phyloP scores from a whole-genome alignment of 2,329 filamentous ascomycete species.

The Diaporthe vaccinii region DNA sequence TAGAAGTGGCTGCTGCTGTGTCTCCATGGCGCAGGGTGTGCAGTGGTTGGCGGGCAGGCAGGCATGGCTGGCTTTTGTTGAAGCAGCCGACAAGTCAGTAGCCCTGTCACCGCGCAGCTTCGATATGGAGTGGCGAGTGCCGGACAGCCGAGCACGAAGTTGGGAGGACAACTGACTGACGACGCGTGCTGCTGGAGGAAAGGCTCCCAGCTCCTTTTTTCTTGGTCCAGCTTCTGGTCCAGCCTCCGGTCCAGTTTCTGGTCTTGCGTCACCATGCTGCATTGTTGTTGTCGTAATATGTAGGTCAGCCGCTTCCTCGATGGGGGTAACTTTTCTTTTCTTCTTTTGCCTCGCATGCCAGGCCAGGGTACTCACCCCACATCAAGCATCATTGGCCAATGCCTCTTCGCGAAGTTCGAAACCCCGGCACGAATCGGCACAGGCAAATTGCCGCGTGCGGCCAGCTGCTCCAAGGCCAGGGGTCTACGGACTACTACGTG shows the following conservation, averaged over 20 bases:
- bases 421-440: not conserved
- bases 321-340: not conserved
- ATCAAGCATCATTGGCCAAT: constrained; percentile 25
- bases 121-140: not conserved
- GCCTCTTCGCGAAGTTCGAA: not conserved
- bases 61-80: not conserved
- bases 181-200: not conserved
- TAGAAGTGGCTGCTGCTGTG: constrained; percentile 18
- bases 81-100: constrained; percentile 11
- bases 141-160: constrained; percentile 6
- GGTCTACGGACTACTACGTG: not conserved
- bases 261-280: constrained; percentile 5
- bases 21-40: not conserved
- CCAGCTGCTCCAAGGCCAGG: not conserved
- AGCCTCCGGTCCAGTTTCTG: not conserved
- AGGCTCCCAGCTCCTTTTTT: not conserved
- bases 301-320: constrained; percentile 17
- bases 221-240: not conserved
- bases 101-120: not conserved
- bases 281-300: constrained; percentile 6
- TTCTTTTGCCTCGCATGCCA: not conserved
- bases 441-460: constrained; percentile 6
- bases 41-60: not conserved
- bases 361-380: not conserved
- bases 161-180: not conserved